Percentiles rank a stretch among this genome's conserved stretches.
These are phyloP conservation scores for Simplicillium aogashimaense DNA, from an alignment of 2,329 filamentous ascomycete species.

Conservation along the genomic window DNA sequence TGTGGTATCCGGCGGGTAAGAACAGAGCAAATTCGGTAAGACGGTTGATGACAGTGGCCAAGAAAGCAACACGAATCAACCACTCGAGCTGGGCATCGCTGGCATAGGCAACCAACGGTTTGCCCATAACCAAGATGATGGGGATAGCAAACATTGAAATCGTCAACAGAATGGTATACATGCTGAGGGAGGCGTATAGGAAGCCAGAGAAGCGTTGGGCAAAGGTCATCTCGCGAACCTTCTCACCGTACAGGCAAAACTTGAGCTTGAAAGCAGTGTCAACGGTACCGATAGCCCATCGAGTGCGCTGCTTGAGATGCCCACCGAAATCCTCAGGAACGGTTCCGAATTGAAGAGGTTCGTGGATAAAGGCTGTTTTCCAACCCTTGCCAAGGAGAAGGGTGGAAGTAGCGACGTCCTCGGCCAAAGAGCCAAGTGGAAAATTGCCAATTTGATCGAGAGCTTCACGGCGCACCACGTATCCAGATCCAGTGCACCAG, in stretches of 20 bases:
- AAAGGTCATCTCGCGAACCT: conserved; percentile 40
- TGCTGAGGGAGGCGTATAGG: conserved; percentile 42
- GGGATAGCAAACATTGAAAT: conserved; percentile 49
- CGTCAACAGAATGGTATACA: conserved; percentile 46
- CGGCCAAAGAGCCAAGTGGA: conserved; percentile 47
- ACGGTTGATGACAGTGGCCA: conserved; percentile 38
- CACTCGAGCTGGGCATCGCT: conserved; percentile 43
- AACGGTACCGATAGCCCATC: conserved; percentile 46
- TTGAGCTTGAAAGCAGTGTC: conserved; percentile 51
- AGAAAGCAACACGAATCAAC: conserved; percentile 46
- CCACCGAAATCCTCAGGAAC: conserved; percentile 46
- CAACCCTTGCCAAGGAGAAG: conserved; percentile 50
- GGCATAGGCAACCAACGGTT: conserved; percentile 46
- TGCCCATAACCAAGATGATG: conserved; percentile 46
- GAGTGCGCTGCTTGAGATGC: conserved; percentile 46
- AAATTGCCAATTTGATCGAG: conserved; percentile 53
- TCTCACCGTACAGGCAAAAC: conserved; percentile 46
- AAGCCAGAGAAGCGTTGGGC: conserved; percentile 50
- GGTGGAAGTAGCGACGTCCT: conserved; percentile 51
- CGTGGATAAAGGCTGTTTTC: conserved; percentile 51
- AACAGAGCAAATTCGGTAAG: conserved; percentile 48
- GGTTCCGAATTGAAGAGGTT: conserved; percentile 49
- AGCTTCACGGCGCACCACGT: conserved; percentile 47
- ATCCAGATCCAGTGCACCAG: conserved; percentile 58
- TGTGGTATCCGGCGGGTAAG: conserved; percentile 48